A percentile compares a stretch with the other conserved stretches of the same genome.
Evolutionary conservation across 768 basidiomycete genomes (phyloP).

Genomic region (Leucogyrophana mollusca): DNA sequence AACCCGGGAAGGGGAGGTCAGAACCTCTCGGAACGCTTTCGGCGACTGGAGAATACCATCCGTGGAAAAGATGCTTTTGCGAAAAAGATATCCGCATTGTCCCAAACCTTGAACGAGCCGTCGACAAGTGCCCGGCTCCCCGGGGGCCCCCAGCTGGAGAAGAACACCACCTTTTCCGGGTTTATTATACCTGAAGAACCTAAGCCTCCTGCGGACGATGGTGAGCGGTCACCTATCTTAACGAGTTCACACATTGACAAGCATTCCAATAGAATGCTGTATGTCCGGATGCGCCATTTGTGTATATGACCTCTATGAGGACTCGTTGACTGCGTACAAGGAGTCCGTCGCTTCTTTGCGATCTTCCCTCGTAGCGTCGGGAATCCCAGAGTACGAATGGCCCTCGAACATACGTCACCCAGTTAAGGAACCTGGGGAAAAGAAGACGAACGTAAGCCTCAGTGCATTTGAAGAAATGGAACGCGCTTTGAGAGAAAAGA

Average conservation of each 20-base stretch:
- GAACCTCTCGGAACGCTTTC: slow-evolving; percentile 59
- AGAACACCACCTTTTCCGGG: slow-evolving; percentile 46
- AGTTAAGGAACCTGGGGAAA: slow-evolving; percentile 9
- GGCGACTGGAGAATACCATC: slow-evolving; percentile 52
- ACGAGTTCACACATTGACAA: not conserved
- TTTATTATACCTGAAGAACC: slow-evolving; percentile 63
- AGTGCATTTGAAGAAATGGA: slow-evolving; percentile 78
- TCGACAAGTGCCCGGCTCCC: no score
- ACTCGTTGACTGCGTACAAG: slow-evolving; percentile 63
- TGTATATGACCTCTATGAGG: slow-evolving; percentile 86
- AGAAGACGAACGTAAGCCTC: slow-evolving; percentile 37
- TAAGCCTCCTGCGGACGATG: slow-evolving; percentile 62
- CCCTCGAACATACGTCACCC: slow-evolving; percentile 46
- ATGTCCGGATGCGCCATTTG: slow-evolving; percentile 95
- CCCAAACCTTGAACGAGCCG: slow-evolving; percentile 9
- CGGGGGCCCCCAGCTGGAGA: no score
- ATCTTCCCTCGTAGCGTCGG: slow-evolving; percentile 42
- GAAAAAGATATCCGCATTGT: slow-evolving; percentile 26
- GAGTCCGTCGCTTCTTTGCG: slow-evolving; percentile 51
- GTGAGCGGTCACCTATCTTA: slow-evolving; percentile 32
- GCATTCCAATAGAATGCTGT: slow-evolving; percentile 70
- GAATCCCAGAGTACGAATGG: slow-evolving; percentile 64
- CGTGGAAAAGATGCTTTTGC: slow-evolving; percentile 41
- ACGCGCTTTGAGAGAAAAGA: slow-evolving; percentile 49
- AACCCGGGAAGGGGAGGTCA: slow-evolving; percentile 40